These are phyloP conservation scores for Clitopilus passeckerianus DNA, from an alignment of 768 basidiomycete genomes.

Conservation along the genomic window DNA sequence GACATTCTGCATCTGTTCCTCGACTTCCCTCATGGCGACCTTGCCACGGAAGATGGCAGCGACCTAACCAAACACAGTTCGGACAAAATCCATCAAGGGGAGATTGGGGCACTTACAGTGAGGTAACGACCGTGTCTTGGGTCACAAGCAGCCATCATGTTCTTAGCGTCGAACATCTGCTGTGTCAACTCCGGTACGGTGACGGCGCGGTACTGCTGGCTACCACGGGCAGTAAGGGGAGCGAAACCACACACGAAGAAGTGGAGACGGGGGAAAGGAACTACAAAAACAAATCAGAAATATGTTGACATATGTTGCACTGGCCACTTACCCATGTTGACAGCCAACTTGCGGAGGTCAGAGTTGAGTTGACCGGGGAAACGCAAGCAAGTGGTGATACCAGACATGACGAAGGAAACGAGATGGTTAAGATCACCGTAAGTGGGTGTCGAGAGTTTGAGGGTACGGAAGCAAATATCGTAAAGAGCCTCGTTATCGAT, in stretches of 20 bases:
- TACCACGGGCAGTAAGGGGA: slow-evolving; percentile 90
- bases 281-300: slow-evolving; percentile 29
- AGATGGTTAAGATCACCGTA: slow-evolving; percentile 98
- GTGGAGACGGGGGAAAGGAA: slow-evolving; percentile 98
- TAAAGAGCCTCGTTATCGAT: slow-evolving; percentile 99
- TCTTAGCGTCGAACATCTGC: slow-evolving; percentile 99
- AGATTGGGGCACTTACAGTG: slow-evolving; percentile 50
- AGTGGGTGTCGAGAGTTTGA: slow-evolving; percentile 93
- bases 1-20: slow-evolving; percentile 98
- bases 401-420: slow-evolving; percentile 97
- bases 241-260: slow-evolving; percentile 99
- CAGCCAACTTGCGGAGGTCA: slow-evolving; percentile 95
- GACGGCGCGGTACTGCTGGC: slow-evolving; percentile 93
- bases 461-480: slow-evolving; percentile 97
- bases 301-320: background rate
- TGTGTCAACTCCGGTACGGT: slow-evolving; percentile 96
- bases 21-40: slow-evolving; percentile 99
- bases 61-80: slow-evolving; percentile 38
- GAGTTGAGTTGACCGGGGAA: slow-evolving; percentile 99
- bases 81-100: too few species aligned
- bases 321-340: slow-evolving; percentile 88
- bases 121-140: slow-evolving; percentile 97
- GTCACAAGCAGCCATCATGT: slow-evolving; percentile 99
- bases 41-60: slow-evolving; percentile 98
- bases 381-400: slow-evolving; percentile 96